Evolutionary conservation across 2,329 filamentous ascomycete genomes (phyloP).

Genomic region (Orbilia oligospora): DNA sequence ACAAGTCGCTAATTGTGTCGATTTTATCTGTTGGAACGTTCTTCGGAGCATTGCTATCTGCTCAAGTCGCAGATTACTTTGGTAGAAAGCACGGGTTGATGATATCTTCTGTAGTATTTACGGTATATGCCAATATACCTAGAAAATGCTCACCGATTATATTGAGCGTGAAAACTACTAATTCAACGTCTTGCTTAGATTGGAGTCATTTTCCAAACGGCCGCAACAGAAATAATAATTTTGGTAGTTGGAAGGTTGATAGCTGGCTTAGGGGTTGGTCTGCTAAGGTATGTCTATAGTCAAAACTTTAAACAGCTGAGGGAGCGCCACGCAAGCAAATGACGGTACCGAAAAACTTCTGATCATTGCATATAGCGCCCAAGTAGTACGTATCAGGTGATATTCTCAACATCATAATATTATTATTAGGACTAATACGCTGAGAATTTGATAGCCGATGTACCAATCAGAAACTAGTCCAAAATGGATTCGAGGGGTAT

Average conservation of each 20-base stretch:
- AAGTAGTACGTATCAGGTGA: slow-evolving; percentile 66
- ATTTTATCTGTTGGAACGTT: slow-evolving; percentile 87
- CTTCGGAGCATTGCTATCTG: slow-evolving; percentile 68
- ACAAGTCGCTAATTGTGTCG: slow-evolving; percentile 82
- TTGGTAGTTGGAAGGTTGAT: slow-evolving; percentile 41
- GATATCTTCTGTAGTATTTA: slow-evolving; percentile 41
- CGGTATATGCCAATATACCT: background rate
- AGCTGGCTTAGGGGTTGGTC: slow-evolving; percentile 39
- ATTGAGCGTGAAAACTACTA: background rate
- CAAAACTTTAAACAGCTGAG: no score
- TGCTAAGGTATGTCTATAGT: slow-evolving; percentile 38
- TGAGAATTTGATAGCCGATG: slow-evolving; percentile 66
- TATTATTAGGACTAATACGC: background rate
- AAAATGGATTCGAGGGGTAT: slow-evolving; percentile 81
- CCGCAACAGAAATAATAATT: slow-evolving; percentile 63
- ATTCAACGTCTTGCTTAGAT: background rate
- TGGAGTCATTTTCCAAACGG: slow-evolving; percentile 80
- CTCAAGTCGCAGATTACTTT: slow-evolving; percentile 43
- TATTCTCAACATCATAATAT: background rate
- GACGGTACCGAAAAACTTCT: no score
- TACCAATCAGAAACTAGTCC: slow-evolving; percentile 87
- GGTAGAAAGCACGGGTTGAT: slow-evolving; percentile 45
- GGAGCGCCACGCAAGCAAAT: no score
- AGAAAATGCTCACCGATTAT: background rate
- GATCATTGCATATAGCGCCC: slow-evolving; percentile 72